Conservation (phyloP, 495 filamentous ascomycete species). For the Apiosordaria backusii region DNA sequence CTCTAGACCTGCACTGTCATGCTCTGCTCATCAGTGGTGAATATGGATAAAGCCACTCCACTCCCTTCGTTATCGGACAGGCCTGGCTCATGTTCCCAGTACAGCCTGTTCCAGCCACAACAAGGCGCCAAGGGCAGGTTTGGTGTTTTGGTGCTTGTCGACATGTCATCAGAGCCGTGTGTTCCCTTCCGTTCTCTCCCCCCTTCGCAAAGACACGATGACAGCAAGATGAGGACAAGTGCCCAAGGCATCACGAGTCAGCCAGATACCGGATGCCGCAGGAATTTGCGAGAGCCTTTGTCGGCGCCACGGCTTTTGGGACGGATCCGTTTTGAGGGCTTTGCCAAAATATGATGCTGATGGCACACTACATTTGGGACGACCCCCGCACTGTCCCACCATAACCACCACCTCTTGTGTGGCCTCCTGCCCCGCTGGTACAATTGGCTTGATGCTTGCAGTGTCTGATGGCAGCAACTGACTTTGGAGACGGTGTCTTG, state of each 20-base stretch:
- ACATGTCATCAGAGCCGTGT: not conserved
- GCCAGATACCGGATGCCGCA: not conserved
- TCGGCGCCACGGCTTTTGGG: not conserved
- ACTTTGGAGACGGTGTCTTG: not conserved
- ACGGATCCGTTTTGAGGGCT: not conserved
- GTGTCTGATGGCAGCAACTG: not conserved
- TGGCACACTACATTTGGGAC: not conserved
- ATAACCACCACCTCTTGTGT: conserved; percentile 1
- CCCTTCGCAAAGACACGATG: not conserved
- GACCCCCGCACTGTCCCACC: conserved; percentile 4
- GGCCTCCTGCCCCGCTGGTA: too few relatives aligned
- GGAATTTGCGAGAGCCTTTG: not conserved
- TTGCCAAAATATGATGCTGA: conserved; percentile 1
- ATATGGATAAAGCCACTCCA: not conserved
- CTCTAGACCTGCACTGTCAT: not conserved
- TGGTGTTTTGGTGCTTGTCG: not conserved
- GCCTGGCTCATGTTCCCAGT: too few relatives aligned
- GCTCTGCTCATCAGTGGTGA: not conserved
- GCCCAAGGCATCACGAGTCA: not conserved
- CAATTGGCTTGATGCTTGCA: too few relatives aligned
- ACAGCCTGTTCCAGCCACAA: too few relatives aligned
- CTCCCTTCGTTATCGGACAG: too few relatives aligned
- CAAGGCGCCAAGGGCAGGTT: not conserved
- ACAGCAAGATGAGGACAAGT: not conserved
- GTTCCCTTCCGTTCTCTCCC: too few relatives aligned